Base-by-base conservation (phyloP, 257 asterid species). In the Salvia hispanica region DNA sequence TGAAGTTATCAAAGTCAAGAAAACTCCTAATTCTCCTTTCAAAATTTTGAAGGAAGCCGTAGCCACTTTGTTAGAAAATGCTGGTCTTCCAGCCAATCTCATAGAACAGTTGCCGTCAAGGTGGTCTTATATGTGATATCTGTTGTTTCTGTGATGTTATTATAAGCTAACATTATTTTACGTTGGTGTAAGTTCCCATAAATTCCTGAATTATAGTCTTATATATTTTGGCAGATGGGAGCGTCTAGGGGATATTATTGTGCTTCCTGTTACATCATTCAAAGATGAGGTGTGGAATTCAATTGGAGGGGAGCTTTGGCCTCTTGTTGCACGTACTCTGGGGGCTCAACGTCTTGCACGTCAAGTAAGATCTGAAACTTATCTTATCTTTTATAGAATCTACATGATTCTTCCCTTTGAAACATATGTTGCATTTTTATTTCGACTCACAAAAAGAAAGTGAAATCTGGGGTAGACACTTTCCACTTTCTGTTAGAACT, bases 331-430 rank as follows among this genome's bases (percentile, higher is more conserved):
- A 66, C 75, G 74, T 69, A 80, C 95, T 44, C 83, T 94, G 71
- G 97, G 95, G 47, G 69, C 96, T 66, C 80, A 48, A 58, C 97
- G 93, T 63, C 90, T 94, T 36, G 99, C 96, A 18, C 89, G 91
- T 31, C 99, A 94, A 82, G 99, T 94, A 79, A 78, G 50, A 21
- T 51, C 45, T 64, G 16, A 51, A 71, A 37, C 53, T 58, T 51
- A 33, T 43, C 62, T 58, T 51, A 16, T 16, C 31, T 70, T 62
- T 25, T 12, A 28, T 39, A 31, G 39, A 13, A 69, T 15, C 62
- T 62, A 53, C 12, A 9, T 54, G 52, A 36, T 65, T 60, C 64
- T 40, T 74, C 36, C 46, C 42, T 47, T 53, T 54, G 47, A 25
- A 56, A 10, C 31, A 48, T 9, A 28, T 52, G 10, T n/a, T 64